Conservation (phyloP, 257 asterid species). For the Solanum corneliomulleri region DNA sequence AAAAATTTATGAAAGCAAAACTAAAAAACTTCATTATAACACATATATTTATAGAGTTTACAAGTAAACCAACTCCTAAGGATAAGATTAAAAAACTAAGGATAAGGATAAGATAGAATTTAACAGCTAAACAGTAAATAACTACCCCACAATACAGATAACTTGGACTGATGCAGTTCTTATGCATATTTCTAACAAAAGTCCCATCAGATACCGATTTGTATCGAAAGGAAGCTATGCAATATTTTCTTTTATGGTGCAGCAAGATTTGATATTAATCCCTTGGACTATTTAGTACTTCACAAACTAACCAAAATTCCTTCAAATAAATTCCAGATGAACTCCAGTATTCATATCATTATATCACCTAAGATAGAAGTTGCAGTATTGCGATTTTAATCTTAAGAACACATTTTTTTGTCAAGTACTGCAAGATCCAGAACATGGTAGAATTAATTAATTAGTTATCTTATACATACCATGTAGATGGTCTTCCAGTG, state of each 20-base stretch:
- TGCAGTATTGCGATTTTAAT: not conserved
- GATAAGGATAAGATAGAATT: too few relatives aligned
- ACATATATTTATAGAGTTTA: too few relatives aligned
- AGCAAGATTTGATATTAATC: too few relatives aligned
- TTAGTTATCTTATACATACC: slow-evolving; percentile 20
- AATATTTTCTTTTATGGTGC: not conserved
- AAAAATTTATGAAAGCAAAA: too few relatives aligned
- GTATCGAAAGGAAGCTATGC: not conserved
- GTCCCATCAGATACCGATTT: not conserved
- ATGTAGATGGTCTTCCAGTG: slow-evolving; percentile 71
- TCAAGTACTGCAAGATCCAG: not conserved
- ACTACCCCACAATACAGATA: too few relatives aligned
- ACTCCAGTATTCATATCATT: not conserved
- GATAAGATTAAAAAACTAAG: too few relatives aligned
- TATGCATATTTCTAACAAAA: too few relatives aligned
- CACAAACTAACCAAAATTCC: not conserved
- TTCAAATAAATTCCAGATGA: not conserved
- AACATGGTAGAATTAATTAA: not conserved
- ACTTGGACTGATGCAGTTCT: too few relatives aligned
- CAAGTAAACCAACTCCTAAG: too few relatives aligned
- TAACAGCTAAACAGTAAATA: too few relatives aligned
- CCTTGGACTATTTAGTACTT: not conserved
- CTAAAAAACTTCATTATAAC: too few relatives aligned
- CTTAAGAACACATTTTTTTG: not conserved
- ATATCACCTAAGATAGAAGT: not conserved